Evolutionary conservation across 2,329 filamentous ascomycete species (phyloP).

Genomic region (Exophiala sp.): DNA sequence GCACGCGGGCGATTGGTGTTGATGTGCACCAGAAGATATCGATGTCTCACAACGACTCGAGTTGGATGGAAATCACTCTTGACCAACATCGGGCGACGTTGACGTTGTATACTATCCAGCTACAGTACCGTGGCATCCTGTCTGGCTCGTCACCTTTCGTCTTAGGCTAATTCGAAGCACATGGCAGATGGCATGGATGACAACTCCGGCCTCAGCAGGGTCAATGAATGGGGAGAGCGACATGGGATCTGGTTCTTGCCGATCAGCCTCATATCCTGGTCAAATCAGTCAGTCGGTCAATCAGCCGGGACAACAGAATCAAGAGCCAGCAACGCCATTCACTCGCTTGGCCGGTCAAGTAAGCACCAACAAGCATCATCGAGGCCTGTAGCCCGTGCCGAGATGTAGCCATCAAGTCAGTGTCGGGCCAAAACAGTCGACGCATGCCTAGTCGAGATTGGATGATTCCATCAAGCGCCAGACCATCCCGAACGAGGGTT

Average conservation of each 20-base stretch:
- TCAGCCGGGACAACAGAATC: background rate
- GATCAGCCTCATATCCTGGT: too few species aligned
- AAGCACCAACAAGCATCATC: slow-evolving; percentile 1
- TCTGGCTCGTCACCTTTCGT: background rate
- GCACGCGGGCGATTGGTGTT: too few species aligned
- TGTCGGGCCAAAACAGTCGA: background rate
- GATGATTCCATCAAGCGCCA: background rate
- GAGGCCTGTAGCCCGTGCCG: background rate
- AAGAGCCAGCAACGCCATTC: too few species aligned
- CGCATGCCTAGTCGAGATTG: background rate
- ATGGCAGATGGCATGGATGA: background rate
- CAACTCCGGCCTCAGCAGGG: background rate
- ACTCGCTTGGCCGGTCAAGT: too few species aligned
- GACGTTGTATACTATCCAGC: background rate
- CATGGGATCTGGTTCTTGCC: too few species aligned
- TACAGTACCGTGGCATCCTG: background rate
- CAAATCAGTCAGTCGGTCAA: background rate
- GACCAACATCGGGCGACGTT: background rate
- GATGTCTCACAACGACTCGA: too few species aligned
- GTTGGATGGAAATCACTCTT: too few species aligned
- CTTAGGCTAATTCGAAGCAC: background rate
- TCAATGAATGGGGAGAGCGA: too few species aligned
- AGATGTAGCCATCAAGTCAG: background rate
- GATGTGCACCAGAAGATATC: too few species aligned
- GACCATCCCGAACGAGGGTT: too few species aligned